Evolutionary conservation across 1,139 yeast genomes (phyloP), one percentile per base, ranked within the genome.

Genomic region (Pichia sp.): DNA sequence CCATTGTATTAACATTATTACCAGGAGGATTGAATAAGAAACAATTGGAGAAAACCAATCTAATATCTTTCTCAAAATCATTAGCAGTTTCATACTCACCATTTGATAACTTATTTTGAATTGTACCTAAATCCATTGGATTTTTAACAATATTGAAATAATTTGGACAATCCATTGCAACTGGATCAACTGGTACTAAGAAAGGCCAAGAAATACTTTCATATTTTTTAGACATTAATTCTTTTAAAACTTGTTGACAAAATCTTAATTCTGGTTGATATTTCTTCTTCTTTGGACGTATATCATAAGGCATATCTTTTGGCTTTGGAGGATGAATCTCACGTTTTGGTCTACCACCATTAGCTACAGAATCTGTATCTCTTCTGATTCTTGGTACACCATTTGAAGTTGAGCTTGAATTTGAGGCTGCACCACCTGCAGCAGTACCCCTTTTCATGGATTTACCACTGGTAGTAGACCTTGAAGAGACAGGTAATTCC

Each of bases 251-350:
- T 58, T 77, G 84, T 52, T 78, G 83, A 58, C 95, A 85, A 63
- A 82, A 93, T 55, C 91, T 73, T 57, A 91, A 73, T 61, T 91
- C 97, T 12, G 91, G 83, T 35, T 93, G 95, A 61, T 72, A 80
- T 68, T 86, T 91, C 74, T 91, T 89, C 63, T 86, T 84, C 50
- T 94, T 77, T 37, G 97, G 98, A 59, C 93, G 77, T 33, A 75
- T 76, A 56, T 86, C 96, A 55, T 86, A 86, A 4, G 95, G 95
- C 60, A 89, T 75, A 60, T 91, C 97, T 59, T 86, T 86, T 15
- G 96, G 84, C 56, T 84, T 83, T 41, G 98, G 98, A 3, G 98
- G 98, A 58, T 89, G 96, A 38, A 91, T 86, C 54, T 88, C 94
- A 52, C 99, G 77, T 65, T 89, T 89, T 34, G 98, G 97, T 51